Percentiles rank a stretch among this genome's conserved stretches.
Conservation (phyloP, 192 early-diverging fungal species). For the Umbelopsis sp. region DNA sequence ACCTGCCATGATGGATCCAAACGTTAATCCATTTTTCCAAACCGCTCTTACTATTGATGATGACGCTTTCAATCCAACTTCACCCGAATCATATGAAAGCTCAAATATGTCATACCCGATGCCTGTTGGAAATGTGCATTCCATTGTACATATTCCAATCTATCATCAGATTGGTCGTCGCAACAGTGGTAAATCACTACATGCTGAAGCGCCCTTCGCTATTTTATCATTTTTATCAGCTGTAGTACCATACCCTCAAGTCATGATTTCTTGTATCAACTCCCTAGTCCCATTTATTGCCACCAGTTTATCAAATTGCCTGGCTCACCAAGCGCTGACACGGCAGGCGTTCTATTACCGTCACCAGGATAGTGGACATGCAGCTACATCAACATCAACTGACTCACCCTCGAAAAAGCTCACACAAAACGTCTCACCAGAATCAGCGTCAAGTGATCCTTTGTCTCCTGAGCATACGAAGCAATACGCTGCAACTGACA, state of each 20-base stretch:
- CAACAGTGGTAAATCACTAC: not conserved
- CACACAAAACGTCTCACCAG: not conserved
- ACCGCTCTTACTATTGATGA: conserved; percentile 54
- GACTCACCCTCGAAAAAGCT: not conserved
- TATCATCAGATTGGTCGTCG: conserved; percentile 44
- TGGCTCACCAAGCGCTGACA: conserved; percentile 19
- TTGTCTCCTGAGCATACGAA: not conserved
- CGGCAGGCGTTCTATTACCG: conserved; percentile 23
- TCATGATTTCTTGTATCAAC: conserved; percentile 40
- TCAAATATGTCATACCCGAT: conserved; percentile 30
- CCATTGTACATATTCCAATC: conserved; percentile 57
- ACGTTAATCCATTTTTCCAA: conserved; percentile 60
- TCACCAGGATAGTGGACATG: not conserved
- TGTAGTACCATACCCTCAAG: conserved; percentile 54
- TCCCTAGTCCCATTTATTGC: conserved; percentile 52
- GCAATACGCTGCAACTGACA: not conserved
- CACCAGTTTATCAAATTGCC: conserved; percentile 38
- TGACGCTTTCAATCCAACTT: conserved; percentile 58
- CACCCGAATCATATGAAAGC: conserved; percentile 32
- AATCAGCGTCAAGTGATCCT: not conserved
- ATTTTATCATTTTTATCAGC: conserved; percentile 58
- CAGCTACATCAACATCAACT: not conserved
- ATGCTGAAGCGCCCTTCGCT: conserved; percentile 42
- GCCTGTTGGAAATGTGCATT: conserved; percentile 46
- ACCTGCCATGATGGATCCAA: conserved; percentile 53